phyloP scores from a whole-genome alignment of 306 rosid genomes.

The Aeschynomene evenia region DNA sequence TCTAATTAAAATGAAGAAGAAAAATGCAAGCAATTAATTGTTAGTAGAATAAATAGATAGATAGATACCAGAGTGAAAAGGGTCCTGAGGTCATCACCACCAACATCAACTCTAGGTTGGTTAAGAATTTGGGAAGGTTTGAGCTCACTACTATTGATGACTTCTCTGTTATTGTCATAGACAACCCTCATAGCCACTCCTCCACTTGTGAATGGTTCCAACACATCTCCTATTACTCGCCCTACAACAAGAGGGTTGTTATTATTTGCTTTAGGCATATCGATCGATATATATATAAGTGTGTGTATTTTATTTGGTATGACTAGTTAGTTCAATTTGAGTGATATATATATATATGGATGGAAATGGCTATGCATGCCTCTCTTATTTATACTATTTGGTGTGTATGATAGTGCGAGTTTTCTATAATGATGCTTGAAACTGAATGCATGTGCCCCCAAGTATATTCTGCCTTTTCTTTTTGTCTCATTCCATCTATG shows the following conservation, averaged over 20 bases:
- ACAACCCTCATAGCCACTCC: not conserved
- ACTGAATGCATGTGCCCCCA: not conserved
- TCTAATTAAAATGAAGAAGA: too few species aligned
- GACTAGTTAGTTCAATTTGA: too few species aligned
- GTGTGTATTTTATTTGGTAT: too few species aligned
- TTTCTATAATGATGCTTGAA: not conserved
- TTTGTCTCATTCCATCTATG: not conserved
- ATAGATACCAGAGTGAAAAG: constrained; percentile 6
- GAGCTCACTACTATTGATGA: constrained; percentile 19
- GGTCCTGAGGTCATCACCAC: constrained; percentile 10
- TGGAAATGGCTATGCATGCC: too few species aligned
- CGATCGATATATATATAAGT: not conserved
- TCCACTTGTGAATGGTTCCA: constrained; percentile 24
- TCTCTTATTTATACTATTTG: not conserved
- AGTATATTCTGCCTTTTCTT: not conserved
- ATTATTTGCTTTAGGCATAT: not conserved
- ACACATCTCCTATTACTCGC: constrained; percentile 25
- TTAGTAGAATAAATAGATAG: not conserved
- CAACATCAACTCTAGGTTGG: constrained; percentile 24
- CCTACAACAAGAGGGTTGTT: constrained; percentile 21
- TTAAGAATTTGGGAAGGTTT: constrained; percentile 23
- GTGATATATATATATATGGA: too few species aligned
- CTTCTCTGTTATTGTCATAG: not conserved
- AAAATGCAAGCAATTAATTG: too few species aligned
- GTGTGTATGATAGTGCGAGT: not conserved